Base-by-base conservation (phyloP, 495 filamentous ascomycete species). In the Immersiella caudata region DNA sequence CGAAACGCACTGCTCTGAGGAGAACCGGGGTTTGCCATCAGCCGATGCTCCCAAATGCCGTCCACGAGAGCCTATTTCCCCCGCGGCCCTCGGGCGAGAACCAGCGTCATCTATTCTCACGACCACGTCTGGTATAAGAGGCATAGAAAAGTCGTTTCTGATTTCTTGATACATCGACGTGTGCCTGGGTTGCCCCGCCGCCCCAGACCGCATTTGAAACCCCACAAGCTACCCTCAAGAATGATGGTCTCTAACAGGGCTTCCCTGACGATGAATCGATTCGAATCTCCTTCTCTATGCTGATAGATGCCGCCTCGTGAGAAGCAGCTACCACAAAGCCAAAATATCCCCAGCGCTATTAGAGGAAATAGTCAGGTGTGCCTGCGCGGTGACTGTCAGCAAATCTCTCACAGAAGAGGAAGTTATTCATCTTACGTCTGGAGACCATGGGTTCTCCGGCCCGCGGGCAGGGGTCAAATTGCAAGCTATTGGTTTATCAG, bases 361-460 rank as follows among this genome's bases (percentile, higher is more conserved):
- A 98, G 75, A 98, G 89, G 90, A 98, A 98, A 83, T 98, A 98
- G 77, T 98, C 94, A 26, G 94, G 94, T 71, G 94, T 98, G 70
- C 89, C 86, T 88, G 27, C 8, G 25, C 1, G 21, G n/a, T 18
- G 21, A 6, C 40, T 16, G 68, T 59, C 54, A 51, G 67, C 60
- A 60, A 63, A 60, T 11, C 65, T 54, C 73, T 71, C 68, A 73
- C 64, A 6, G 54, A 40, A 26, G 25, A 6, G 21, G 26, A n/a
- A 6, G 25, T 1, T 27, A 11, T 22, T 24, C 20, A 16, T 76
- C 85, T 78, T 83, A 89, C 93, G 88, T 81, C 96, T 89, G 70
- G 95, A 97, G 72, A 99, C 95, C 96, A 98, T 98, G 16, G 95
- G 95, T 77, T 99, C 95, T 66, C 95, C 95, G 66, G 95, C 94